A percentile compares a stretch with the other conserved stretches of the same genome.
phyloP scores from a whole-genome alignment of 2,329 filamentous ascomycete species.

The Xylaria multiplex region DNA sequence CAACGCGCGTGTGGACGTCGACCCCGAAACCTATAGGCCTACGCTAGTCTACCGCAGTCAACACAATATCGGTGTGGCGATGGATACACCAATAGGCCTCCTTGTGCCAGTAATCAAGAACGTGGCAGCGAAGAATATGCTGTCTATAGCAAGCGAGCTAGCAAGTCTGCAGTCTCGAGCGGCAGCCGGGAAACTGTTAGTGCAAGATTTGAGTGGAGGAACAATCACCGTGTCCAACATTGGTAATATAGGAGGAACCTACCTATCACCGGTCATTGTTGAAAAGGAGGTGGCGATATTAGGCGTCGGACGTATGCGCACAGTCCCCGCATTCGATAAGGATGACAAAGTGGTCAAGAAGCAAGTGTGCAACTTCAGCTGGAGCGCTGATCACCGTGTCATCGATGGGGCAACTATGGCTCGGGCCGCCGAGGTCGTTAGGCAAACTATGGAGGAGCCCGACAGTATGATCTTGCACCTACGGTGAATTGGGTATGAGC shows the following conservation, averaged over 20 bases:
- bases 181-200: constrained; percentile 75
- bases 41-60: constrained; percentile 79
- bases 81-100: constrained; percentile 90
- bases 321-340: constrained; percentile 80
- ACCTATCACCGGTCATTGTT: constrained; percentile 90
- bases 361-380: constrained; percentile 90
- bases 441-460: constrained; percentile 81
- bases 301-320: constrained; percentile 83
- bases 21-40: constrained; percentile 69
- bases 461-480: constrained; percentile 88
- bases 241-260: constrained; percentile 91
- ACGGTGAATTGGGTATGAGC: constrained; percentile 68
- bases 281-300: constrained; percentile 91
- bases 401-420: constrained; percentile 96
- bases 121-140: constrained; percentile 79
- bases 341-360: constrained; percentile 72
- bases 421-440: constrained; percentile 84
- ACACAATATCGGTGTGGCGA: constrained; percentile 95
- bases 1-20: constrained; percentile 82
- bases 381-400: constrained; percentile 94
- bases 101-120: constrained; percentile 92
- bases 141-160: constrained; percentile 81
- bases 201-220: constrained; percentile 81
- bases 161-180: constrained; percentile 77
- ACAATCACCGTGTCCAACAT: constrained; percentile 98